These are phyloP conservation scores for Leptographium flavum DNA, from an alignment of 2,329 filamentous ascomycete genomes.

Conservation along the genomic window DNA sequence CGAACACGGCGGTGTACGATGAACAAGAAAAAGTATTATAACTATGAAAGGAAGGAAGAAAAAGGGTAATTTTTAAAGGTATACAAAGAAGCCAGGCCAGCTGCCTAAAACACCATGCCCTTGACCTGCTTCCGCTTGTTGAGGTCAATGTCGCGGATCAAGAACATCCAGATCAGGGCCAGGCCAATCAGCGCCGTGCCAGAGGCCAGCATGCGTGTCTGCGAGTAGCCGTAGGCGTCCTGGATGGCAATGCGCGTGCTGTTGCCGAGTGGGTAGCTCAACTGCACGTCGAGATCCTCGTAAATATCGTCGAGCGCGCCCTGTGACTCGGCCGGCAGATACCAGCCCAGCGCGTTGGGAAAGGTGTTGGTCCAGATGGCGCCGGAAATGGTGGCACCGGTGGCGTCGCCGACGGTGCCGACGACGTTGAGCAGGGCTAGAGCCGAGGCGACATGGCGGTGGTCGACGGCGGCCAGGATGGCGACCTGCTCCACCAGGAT, in stretches of 20 bases:
- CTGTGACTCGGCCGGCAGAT: slow-evolving; percentile 33
- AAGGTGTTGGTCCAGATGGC: slow-evolving; percentile 29
- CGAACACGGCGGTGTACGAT: not conserved
- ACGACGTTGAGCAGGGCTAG: slow-evolving; percentile 31
- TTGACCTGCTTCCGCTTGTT: slow-evolving; percentile 7
- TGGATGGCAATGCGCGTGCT: slow-evolving; percentile 27
- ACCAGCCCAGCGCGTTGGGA: slow-evolving; percentile 27
- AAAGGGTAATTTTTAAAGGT: no score
- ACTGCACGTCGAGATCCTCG: slow-evolving; percentile 33
- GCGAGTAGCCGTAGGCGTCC: slow-evolving; percentile 30
- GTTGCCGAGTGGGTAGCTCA: slow-evolving; percentile 30
- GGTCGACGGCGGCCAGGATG: slow-evolving; percentile 39
- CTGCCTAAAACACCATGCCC: slow-evolving; percentile 6
- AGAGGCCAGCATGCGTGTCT: slow-evolving; percentile 25
- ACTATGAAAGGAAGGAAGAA: not conserved
- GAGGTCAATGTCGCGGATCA: slow-evolving; percentile 10
- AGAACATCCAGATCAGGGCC: slow-evolving; percentile 13
- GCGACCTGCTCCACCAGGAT: slow-evolving; percentile 42
- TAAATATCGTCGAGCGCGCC: slow-evolving; percentile 29
- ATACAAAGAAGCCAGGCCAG: no score
- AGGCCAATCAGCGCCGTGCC: slow-evolving; percentile 19
- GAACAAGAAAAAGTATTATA: not conserved
- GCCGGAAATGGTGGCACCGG: slow-evolving; percentile 28
- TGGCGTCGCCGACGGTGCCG: slow-evolving; percentile 28
- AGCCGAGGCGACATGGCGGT: slow-evolving; percentile 36